Evolutionary conservation across 1,139 yeast genomes (phyloP).

Genomic region (Martiniozyma asiatica): DNA sequence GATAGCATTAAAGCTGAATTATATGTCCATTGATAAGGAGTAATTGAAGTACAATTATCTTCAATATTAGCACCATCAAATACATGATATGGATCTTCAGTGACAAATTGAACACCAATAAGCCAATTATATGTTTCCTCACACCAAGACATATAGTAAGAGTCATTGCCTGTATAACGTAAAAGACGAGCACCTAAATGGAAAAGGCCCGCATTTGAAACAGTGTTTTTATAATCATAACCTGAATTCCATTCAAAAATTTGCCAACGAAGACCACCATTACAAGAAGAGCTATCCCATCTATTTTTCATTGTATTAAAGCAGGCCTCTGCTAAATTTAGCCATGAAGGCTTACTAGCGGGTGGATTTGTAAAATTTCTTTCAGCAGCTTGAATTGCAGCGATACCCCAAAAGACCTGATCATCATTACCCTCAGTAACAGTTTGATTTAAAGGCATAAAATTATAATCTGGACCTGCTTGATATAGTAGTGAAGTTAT

Average conservation of each 20-base stretch:
- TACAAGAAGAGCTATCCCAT: slow-evolving; percentile 69
- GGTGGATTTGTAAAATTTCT: slow-evolving; percentile 72
- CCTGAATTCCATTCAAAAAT: slow-evolving; percentile 92
- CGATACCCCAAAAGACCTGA: slow-evolving; percentile 94
- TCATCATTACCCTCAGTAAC: slow-evolving; percentile 98
- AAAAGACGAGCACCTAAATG: slow-evolving; percentile 81
- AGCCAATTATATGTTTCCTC: slow-evolving; percentile 79
- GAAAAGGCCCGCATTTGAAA: slow-evolving; percentile 84
- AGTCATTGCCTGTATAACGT: slow-evolving; percentile 61
- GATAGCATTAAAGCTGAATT: slow-evolving; percentile 72
- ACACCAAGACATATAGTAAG: slow-evolving; percentile 65
- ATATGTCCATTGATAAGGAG: slow-evolving; percentile 72
- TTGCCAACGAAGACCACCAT: slow-evolving; percentile 94
- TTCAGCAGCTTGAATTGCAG: slow-evolving; percentile 86
- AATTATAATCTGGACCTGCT: slow-evolving; percentile 64
- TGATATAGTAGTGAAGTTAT: slow-evolving; percentile 60
- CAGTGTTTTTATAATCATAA: slow-evolving; percentile 82
- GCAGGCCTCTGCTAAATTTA: slow-evolving; percentile 64
- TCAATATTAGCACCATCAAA: slow-evolving; percentile 68
- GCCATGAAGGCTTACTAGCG: slow-evolving; percentile 51
- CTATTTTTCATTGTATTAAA: slow-evolving; percentile 82
- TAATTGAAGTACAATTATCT: slow-evolving; percentile 50
- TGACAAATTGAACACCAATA: slow-evolving; percentile 44
- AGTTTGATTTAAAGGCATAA: slow-evolving; percentile 80
- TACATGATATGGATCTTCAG: slow-evolving; percentile 34